phyloP scores from a whole-genome alignment of 2,329 filamentous ascomycete species.

The Bertia moriformis region DNA sequence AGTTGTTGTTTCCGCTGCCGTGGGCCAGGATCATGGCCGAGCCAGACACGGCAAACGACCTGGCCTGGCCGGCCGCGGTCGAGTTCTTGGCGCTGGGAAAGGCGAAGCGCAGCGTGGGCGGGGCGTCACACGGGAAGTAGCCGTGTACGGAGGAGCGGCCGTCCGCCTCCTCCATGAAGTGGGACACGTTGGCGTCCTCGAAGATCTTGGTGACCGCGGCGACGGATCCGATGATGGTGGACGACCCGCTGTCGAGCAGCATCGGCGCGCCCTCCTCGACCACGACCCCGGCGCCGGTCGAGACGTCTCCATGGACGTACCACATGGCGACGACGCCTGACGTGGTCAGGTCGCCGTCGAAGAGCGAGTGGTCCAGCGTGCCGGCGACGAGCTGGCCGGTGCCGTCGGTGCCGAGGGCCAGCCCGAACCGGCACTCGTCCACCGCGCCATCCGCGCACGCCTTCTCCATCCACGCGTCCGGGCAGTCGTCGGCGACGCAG shows the following conservation, averaged over 20 bases:
- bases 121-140: not conserved
- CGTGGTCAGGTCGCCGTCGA: too few species aligned
- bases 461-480: not conserved
- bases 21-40: not conserved
- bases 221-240: not conserved
- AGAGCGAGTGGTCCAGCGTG: too few species aligned
- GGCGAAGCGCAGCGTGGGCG: not conserved
- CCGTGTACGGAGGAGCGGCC: not conserved
- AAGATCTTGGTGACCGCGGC: not conserved
- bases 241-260: not conserved
- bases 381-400: not conserved
- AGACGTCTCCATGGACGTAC: not conserved
- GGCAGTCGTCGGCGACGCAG: not conserved
- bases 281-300: too few species aligned
- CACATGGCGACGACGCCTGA: not conserved
- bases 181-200: not conserved
- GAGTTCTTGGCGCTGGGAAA: not conserved
- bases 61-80: not conserved
- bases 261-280: not conserved
- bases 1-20: not conserved
- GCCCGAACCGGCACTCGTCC: not conserved
- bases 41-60: not conserved
- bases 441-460: not conserved
- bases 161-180: too few species aligned
- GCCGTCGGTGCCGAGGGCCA: not conserved